phyloP scores from a whole-genome alignment of 2,329 filamentous ascomycete genomes.

The Fusarium penzigii region DNA sequence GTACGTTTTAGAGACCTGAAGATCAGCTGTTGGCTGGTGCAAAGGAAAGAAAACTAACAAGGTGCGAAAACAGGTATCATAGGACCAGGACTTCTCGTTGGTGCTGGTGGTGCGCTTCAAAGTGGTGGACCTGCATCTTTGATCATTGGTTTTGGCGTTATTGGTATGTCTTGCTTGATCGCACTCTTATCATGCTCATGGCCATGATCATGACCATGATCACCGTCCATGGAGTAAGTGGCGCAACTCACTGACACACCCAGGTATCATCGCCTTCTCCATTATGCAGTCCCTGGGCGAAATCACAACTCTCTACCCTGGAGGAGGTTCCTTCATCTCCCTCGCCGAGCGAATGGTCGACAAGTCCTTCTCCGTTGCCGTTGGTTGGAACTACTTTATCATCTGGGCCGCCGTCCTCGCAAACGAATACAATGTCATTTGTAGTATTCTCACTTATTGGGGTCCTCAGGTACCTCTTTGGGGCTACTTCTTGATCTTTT shows the following conservation, averaged over 20 bases:
- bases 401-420: conserved; percentile 67
- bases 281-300: conserved; percentile 77
- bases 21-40: too few relatives aligned
- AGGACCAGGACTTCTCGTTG: conserved; percentile 72
- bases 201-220: too few relatives aligned
- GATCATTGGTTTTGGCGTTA: conserved; percentile 71
- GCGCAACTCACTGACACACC: conserved; percentile 13
- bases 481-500: conserved; percentile 74
- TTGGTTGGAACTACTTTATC: conserved; percentile 73
- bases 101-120: conserved; percentile 67
- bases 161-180: conserved; percentile 42
- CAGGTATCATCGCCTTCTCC: conserved; percentile 61
- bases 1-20: too few relatives aligned
- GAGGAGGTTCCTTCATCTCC: conserved; percentile 69
- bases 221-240: too few relatives aligned
- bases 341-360: conserved; percentile 72
- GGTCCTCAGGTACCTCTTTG: conserved; percentile 59
- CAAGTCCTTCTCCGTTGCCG: conserved; percentile 66
- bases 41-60: too few relatives aligned
- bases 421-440: conserved; percentile 72
- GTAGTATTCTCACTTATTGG: conserved; percentile 68
- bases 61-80: conserved; percentile 45
- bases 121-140: conserved; percentile 71
- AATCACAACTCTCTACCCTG: conserved; percentile 71
- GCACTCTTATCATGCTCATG: too few relatives aligned